Conservation (phyloP, 2,329 filamentous ascomycete genomes). For the Teratosphaeria destructans region DNA sequence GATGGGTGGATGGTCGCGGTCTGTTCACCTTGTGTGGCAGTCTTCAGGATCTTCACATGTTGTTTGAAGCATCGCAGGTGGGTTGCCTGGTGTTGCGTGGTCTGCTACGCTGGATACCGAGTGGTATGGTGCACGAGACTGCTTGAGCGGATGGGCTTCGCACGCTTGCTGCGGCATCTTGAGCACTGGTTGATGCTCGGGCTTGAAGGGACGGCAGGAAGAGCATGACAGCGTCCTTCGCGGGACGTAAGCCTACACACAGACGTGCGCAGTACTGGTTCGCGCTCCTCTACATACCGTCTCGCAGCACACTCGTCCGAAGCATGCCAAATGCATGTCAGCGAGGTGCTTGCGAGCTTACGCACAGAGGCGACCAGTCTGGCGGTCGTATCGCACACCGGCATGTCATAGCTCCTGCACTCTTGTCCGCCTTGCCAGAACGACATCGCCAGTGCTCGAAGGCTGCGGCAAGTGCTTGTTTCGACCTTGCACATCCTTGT, state of each 20-base stretch:
- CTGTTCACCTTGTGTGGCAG: constrained; percentile 32
- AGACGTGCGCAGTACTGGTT: constrained; percentile 24
- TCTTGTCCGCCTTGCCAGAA: constrained; percentile 11
- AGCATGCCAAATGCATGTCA: constrained; percentile 38
- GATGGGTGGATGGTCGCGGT: constrained; percentile 40
- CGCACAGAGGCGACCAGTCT: constrained; percentile 30
- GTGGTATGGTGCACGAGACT: constrained; percentile 14
- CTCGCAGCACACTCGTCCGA: constrained; percentile 45
- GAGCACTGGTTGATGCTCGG: background rate
- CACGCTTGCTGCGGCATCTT: background rate
- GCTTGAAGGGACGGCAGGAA: constrained; percentile 17
- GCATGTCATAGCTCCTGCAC: constrained; percentile 23
- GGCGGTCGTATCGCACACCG: constrained; percentile 2
- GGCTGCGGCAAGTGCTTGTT: constrained; percentile 19
- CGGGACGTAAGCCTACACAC: constrained; percentile 35
- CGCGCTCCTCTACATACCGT: constrained; percentile 24
- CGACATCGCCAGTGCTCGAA: constrained; percentile 3
- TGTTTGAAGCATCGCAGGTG: constrained; percentile 4
- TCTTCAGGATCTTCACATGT: constrained; percentile 40
- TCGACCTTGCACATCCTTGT: constrained; percentile 12
- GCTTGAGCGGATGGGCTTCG: constrained; percentile 7
- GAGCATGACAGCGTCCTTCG: constrained; percentile 23
- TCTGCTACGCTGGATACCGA: constrained; percentile 29
- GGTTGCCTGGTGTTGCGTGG: constrained; percentile 6
- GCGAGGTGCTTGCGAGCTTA: constrained; percentile 43